Evolutionary conservation across 2,329 filamentous ascomycete genomes (phyloP), one percentile per base, ranked within the genome.

Genomic region (Cytospora mali): DNA sequence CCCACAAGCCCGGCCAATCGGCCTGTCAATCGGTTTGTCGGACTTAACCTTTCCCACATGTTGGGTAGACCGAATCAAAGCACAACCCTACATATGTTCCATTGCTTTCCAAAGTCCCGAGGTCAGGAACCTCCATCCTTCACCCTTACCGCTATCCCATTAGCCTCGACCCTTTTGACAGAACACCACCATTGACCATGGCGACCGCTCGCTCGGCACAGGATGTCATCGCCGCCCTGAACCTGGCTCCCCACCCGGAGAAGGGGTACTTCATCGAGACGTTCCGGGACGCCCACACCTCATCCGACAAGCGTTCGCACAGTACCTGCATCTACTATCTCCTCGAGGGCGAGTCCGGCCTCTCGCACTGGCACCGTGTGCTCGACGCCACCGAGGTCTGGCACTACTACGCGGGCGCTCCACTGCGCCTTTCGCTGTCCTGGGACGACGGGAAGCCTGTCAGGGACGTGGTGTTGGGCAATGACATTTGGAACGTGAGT

Each of bases 351-450:
- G 39, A 48, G 16, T 29, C 39, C 13, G 54, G 54, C 39, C 39
- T 48, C 39, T 56, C 54, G 35, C 39, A 48, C 54, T 56, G 54
- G 54, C 54, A 56, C 16, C 54, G 54, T 4, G 54, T 56, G 54
- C 54, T 56, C 6, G 54, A 56, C 39, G 54, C 54, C 25, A 49
- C 39, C 35, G 54, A 56, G 25, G 54, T 56, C 25, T 56, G 54
- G 54, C 54, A 56, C 39, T 56, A 56, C 18, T 56, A 58, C 23
- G 56, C 56, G 14, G 56, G 56, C 48, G 48, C 56, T 13, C 56
- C 56, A 7, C 42, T 58, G 4, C 48, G 21, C 7, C 48, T 58
- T 16, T 58, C 56, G 48, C 56, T 58, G 48, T 58, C 56, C 21
- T 58, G 48, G 48, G 56, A 52, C 23, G 48, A 58, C 18, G 56